A percentile compares a stretch with the other conserved stretches of the same genome.
phyloP scores from a whole-genome alignment of 495 filamentous ascomycete species.

The Xylaria nigripes region DNA sequence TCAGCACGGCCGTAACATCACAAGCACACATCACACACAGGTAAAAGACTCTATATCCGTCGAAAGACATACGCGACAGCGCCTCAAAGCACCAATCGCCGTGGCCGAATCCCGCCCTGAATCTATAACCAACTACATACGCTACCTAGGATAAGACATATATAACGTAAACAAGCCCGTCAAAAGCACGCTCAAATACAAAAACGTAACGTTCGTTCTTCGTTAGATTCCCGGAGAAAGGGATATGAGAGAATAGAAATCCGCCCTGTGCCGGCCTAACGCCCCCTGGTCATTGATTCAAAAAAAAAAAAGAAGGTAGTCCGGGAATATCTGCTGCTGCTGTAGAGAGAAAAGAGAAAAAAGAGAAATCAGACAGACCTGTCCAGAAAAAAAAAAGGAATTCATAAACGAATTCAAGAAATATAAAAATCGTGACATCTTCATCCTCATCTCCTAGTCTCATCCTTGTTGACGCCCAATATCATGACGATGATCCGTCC shows the following conservation, averaged over 20 bases:
- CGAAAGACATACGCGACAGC: neutral
- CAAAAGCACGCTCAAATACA: neutral
- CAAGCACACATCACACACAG: neutral
- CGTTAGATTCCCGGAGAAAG: neutral
- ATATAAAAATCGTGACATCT: neutral
- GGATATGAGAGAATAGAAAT: too few species aligned
- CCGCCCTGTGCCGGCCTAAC: conserved; percentile 5
- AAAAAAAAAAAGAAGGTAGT: neutral
- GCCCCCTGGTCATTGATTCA: conserved; percentile 7
- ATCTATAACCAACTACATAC: neutral
- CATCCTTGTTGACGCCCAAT: conserved; percentile 20
- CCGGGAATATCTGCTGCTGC: conserved; percentile 1
- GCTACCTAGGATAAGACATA: neutral
- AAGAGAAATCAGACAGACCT: neutral
- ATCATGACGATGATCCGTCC: conserved; percentile 18
- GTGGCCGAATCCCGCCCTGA: neutral
- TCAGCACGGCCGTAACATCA: too few species aligned
- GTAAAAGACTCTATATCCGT: neutral
- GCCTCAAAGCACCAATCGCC: neutral
- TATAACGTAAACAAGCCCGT: neutral
- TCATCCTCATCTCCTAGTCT: neutral
- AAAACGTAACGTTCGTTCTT: neutral
- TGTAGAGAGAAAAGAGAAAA: neutral
- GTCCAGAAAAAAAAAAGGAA: neutral
- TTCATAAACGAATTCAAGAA: neutral